phyloP scores from a whole-genome alignment of 1,139 yeast genomes.

The Diutina rugosa region DNA sequence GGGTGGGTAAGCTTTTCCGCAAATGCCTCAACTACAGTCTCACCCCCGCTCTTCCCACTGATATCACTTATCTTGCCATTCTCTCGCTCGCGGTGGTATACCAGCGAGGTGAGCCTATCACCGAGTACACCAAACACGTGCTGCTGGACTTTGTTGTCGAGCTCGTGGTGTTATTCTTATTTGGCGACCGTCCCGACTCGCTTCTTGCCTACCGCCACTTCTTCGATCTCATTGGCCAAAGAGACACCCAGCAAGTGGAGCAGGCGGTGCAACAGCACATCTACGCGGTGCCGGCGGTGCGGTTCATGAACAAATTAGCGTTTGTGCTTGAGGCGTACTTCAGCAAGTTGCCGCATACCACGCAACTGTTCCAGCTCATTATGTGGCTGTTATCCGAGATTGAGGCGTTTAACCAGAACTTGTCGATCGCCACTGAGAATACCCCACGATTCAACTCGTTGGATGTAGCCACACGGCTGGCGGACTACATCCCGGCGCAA shows the following conservation, averaged over 20 bases:
- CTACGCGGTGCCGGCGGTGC: conserved; percentile 28
- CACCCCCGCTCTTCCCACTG: conserved; percentile 11
- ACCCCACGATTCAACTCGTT: conserved; percentile 12
- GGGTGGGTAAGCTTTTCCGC: conserved; percentile 13
- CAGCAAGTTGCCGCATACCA: conserved; percentile 10
- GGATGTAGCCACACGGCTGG: conserved; percentile 5
- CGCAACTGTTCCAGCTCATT: conserved; percentile 11
- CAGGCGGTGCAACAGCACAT: conserved; percentile 9
- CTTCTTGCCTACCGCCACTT: not conserved
- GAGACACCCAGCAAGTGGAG: conserved; percentile 6
- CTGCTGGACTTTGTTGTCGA: conserved; percentile 12
- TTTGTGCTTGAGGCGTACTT: conserved; percentile 28
- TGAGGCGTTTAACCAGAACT: conserved; percentile 14
- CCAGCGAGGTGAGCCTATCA: conserved; percentile 13
- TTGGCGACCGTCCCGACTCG: conserved; percentile 6
- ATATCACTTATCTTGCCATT: conserved; percentile 18
- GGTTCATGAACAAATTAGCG: conserved; percentile 36
- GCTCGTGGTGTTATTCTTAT: conserved; percentile 13
- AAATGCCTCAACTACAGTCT: conserved; percentile 14
- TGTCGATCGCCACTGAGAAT: conserved; percentile 14
- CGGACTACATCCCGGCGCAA: conserved; percentile 10
- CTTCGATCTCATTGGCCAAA: not conserved
- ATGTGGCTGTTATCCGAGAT: conserved; percentile 11
- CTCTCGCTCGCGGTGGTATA: conserved; percentile 21
- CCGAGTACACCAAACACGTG: conserved; percentile 11